Evolutionary conservation across 495 filamentous ascomycete genomes (phyloP), one percentile per base, ranked within the genome.

Genomic region (Neurospora cerealis): DNA sequence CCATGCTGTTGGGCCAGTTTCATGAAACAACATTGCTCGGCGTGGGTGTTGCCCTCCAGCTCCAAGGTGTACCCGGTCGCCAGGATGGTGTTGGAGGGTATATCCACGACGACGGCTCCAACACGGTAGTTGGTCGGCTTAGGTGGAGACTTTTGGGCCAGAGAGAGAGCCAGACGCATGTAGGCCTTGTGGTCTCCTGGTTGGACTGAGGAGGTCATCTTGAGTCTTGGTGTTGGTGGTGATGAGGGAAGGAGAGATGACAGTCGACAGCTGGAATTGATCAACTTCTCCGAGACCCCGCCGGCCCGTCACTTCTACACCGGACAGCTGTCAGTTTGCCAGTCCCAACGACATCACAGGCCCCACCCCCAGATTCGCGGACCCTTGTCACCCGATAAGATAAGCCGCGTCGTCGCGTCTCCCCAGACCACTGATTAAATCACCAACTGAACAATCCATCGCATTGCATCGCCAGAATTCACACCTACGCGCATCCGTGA

Each of bases 111-210:
- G 62, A 97, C 78, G 8, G 96, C 96, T 73, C 96, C 96, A 44
- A 99, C 94, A 74, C 95, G 89, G 85, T 93, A 99, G 81, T 98
- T 98, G 54, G 93, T 94, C 13, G 95, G 91, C 71, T 92, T 93
- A 5, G 93, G 91, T 13, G 92, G 91, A 3, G 94, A 95, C 77
- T 91, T 86, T 39, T 88, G 85, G 10, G 96, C 95, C 46, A 93
- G 86, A 44, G 85, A 80, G 44, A 99, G 88, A 70, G 93, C 92
- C 70, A 91, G 84, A 69, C 83, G 86, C 84, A 98, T 92, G 81
- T 92, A 92, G 34, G 81, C 81, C 39, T 81, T 74, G 80, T 96
- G 94, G 72, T 87, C 83, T 69, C 78, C 80, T 36, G 82, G 74
- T 37, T 75, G 75, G 71, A 84, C 81, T 10, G 73, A 69, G 17